A percentile compares a stretch with the other conserved stretches of the same genome.
Evolutionary conservation across 2,329 filamentous ascomycete genomes (phyloP).

Genomic region (Talaromyces amestolkiae): DNA sequence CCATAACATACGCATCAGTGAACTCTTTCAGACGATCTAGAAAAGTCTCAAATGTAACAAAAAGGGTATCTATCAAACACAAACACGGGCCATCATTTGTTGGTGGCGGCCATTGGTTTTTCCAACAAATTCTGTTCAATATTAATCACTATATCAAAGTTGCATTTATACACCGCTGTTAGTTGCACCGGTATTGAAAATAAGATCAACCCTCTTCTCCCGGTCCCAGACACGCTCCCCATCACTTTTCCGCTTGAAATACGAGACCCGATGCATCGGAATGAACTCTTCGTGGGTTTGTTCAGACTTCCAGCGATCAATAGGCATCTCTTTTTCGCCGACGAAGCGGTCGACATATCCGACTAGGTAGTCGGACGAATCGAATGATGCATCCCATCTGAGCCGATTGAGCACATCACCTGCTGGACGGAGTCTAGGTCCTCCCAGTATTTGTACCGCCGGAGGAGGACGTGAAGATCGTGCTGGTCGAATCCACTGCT

Average conservation of each 20-base stretch:
- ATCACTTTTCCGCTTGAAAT: conserved; percentile 45
- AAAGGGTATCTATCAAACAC: not conserved
- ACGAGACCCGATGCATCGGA: conserved; percentile 54
- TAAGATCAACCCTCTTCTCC: conserved; percentile 45
- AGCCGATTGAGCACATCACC: conserved; percentile 50
- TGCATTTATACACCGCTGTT: not conserved
- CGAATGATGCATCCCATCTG: conserved; percentile 49
- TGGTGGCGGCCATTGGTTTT: not conserved
- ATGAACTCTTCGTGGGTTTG: conserved; percentile 58
- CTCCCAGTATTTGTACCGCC: not conserved
- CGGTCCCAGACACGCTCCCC: conserved; percentile 53
- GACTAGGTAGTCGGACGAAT: conserved; percentile 48
- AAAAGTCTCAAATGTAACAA: not conserved
- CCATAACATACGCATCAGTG: not conserved
- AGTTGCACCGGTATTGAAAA: conserved; percentile 45
- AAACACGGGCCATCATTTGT: not conserved
- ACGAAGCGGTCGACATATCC: conserved; percentile 56
- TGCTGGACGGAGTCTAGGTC: conserved; percentile 22
- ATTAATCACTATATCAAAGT: not conserved
- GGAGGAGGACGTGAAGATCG: not conserved
- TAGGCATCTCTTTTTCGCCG: conserved; percentile 47
- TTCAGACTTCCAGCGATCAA: conserved; percentile 54
- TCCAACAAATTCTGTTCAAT: not conserved
- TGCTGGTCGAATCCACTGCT: not conserved
- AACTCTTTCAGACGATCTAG: not conserved